Conservation (phyloP, 2,329 filamentous ascomycete species). For the Exophiala sideris region DNA sequence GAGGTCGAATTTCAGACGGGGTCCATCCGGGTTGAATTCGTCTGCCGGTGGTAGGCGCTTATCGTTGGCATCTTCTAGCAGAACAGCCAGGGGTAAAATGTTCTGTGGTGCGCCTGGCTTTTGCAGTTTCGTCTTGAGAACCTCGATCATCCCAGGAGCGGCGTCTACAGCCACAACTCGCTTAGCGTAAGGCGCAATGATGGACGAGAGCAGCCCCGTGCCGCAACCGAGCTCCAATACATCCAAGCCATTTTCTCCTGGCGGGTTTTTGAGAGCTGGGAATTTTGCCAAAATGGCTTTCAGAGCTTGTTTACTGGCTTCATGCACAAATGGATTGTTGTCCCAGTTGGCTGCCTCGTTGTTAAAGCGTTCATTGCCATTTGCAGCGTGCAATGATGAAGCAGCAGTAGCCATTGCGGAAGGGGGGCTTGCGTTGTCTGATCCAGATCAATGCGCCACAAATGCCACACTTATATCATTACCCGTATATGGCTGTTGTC, state of each 20-base stretch:
- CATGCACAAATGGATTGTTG: conserved; percentile 49
- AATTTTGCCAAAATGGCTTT: conserved; percentile 44
- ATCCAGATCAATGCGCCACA: too few species aligned
- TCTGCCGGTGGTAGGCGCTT: conserved; percentile 38
- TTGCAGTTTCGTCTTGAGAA: conserved; percentile 45
- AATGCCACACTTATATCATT: too few species aligned
- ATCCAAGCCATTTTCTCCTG: conserved; percentile 35
- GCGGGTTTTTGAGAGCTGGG: conserved; percentile 31
- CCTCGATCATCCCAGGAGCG: conserved; percentile 54
- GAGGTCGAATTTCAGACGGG: conserved; percentile 48
- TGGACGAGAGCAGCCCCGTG: conserved; percentile 53
- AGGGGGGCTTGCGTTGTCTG: background rate
- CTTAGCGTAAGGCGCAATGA: conserved; percentile 47
- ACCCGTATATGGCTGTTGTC: too few species aligned
- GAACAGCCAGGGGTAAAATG: conserved; percentile 45
- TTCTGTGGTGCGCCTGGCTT: conserved; percentile 36
- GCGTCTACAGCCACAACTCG: conserved; percentile 54
- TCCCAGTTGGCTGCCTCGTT: conserved; percentile 55
- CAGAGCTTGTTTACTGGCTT: conserved; percentile 44
- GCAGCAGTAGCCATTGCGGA: conserved; percentile 23
- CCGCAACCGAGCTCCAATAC: conserved; percentile 58
- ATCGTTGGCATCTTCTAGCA: conserved; percentile 52
- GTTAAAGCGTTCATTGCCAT: conserved; percentile 51
- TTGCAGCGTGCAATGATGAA: conserved; percentile 17
- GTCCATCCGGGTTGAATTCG: conserved; percentile 28